These are phyloP conservation scores for Aureobasidium zeae DNA, from an alignment of 2,329 filamentous ascomycete species.

Conservation along the genomic window DNA sequence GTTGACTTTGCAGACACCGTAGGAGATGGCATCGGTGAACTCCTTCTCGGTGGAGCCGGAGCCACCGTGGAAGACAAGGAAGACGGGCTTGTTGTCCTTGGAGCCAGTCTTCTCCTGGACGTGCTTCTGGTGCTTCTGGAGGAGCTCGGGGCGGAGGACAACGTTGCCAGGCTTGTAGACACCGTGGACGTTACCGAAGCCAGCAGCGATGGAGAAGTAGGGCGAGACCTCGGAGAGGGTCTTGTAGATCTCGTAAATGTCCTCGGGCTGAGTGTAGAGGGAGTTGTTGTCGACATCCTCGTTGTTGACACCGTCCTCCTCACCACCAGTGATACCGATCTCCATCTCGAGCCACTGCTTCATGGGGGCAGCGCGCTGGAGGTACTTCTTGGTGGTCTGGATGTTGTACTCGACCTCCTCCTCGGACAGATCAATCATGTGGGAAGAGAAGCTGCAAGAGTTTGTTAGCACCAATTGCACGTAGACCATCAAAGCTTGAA, in stretches of 20 bases:
- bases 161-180: conserved; percentile 99
- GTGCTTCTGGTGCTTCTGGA: conserved; percentile 91
- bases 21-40: conserved; percentile 77
- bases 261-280: conserved; percentile 95
- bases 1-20: conserved; percentile 99
- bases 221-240: conserved; percentile 75
- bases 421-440: conserved; percentile 98
- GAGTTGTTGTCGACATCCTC: conserved; percentile 94
- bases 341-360: conserved; percentile 99
- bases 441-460: conserved; percentile 61
- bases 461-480: not conserved
- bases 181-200: conserved; percentile 98
- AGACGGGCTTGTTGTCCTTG: conserved; percentile 81
- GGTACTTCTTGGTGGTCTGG: conserved; percentile 80
- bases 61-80: conserved; percentile 98
- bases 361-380: conserved; percentile 89
- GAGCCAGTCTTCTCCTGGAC: conserved; percentile 70
- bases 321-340: conserved; percentile 91
- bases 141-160: conserved; percentile 89
- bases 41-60: conserved; percentile 86
- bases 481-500: not conserved
- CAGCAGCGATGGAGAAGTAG: conserved; percentile 96
- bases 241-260: conserved; percentile 87
- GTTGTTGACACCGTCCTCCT: conserved; percentile 98
- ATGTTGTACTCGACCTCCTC: conserved; percentile 88